Percentiles rank a stretch among this genome's conserved stretches.
Evolutionary conservation across 202 grass and related monocot genomes (phyloP).

Genomic region (Setaria viridis): DNA sequence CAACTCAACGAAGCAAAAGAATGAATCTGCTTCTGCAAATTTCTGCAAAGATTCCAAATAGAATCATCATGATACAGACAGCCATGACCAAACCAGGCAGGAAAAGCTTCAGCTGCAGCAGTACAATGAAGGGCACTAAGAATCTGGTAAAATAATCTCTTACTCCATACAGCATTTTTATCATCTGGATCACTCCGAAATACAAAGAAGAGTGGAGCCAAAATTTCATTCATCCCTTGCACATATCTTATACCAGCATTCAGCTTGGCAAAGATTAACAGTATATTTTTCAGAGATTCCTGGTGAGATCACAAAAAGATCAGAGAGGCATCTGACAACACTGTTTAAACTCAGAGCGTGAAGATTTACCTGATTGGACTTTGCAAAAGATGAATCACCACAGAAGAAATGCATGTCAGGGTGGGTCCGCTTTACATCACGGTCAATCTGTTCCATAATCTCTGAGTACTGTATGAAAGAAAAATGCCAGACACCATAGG

Average conservation of each 20-base stretch:
- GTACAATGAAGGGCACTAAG: constrained; percentile 4
- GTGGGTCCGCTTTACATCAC: constrained; percentile 91
- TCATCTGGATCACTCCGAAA: constrained; percentile 81
- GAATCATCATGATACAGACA: constrained; percentile 26
- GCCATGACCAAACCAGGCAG: constrained; percentile 28
- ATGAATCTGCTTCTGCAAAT: constrained; percentile 88
- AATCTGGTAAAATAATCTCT: constrained; percentile 40
- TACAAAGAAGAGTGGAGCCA: constrained; percentile 82
- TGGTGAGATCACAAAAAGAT: constrained; percentile 52
- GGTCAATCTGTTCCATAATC: constrained; percentile 90
- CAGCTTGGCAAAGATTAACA: constrained; percentile 88
- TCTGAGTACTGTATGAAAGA: constrained; percentile 58
- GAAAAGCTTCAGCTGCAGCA: background rate
- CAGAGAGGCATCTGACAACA: constrained; percentile 40
- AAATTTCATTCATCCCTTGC: constrained; percentile 96
- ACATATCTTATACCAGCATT: constrained; percentile 95
- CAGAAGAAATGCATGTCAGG: constrained; percentile 95
- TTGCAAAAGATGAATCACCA: constrained; percentile 78
- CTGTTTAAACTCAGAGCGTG: constrained; percentile 28
- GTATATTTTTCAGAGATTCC: constrained; percentile 73
- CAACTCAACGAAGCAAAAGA: constrained; percentile 89
- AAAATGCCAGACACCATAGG: constrained; percentile 16
- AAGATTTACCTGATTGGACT: constrained; percentile 86
- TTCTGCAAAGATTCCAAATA: constrained; percentile 50
- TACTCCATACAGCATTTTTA: constrained; percentile 89